A percentile compares a stretch with the other conserved stretches of the same genome.
phyloP scores from a whole-genome alignment of 2,329 filamentous ascomycete genomes.

The Claviceps purpurea region DNA sequence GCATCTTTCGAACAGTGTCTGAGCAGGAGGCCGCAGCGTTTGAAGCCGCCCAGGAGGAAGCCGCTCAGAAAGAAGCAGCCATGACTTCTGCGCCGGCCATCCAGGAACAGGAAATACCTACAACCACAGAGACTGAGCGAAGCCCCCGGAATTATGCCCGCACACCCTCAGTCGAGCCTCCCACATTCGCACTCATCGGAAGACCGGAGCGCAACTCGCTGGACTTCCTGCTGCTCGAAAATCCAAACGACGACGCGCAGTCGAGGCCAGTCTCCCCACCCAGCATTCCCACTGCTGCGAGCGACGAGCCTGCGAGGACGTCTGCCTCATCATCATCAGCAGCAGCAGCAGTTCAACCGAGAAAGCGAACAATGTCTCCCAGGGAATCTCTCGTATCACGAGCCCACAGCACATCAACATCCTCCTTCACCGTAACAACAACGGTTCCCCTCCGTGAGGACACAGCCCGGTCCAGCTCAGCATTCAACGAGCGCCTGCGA shows the following conservation, averaged over 20 bases:
- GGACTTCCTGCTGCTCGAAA: constrained; percentile 47
- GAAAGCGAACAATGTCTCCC: constrained; percentile 7
- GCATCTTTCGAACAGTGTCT: constrained; percentile 48
- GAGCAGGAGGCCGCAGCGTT: constrained; percentile 36
- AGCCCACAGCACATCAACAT: constrained; percentile 30
- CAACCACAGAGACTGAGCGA: constrained; percentile 16
- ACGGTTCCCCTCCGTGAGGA: constrained; percentile 40
- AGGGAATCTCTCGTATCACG: constrained; percentile 18
- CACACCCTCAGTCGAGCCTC: constrained; percentile 50
- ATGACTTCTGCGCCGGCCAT: neutral
- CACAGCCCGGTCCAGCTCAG: constrained; percentile 22
- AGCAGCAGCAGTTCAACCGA: neutral
- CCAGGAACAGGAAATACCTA: constrained; percentile 7
- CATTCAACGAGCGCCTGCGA: constrained; percentile 30
- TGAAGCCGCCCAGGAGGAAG: constrained; percentile 11
- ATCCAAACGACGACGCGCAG: constrained; percentile 29
- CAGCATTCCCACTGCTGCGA: constrained; percentile 20
- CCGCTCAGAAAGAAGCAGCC: constrained; percentile 12
- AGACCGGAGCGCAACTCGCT: constrained; percentile 43
- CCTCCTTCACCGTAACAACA: constrained; percentile 34
- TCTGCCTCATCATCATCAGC: neutral
- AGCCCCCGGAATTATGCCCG: constrained; percentile 34
- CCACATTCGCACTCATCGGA: constrained; percentile 39
- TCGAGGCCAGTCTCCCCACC: constrained; percentile 22
- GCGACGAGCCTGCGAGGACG: constrained; percentile 6